Evolutionary conservation across 108 stramenopile species (phyloP).

Genomic region (Aurantiochytrium sp.): DNA sequence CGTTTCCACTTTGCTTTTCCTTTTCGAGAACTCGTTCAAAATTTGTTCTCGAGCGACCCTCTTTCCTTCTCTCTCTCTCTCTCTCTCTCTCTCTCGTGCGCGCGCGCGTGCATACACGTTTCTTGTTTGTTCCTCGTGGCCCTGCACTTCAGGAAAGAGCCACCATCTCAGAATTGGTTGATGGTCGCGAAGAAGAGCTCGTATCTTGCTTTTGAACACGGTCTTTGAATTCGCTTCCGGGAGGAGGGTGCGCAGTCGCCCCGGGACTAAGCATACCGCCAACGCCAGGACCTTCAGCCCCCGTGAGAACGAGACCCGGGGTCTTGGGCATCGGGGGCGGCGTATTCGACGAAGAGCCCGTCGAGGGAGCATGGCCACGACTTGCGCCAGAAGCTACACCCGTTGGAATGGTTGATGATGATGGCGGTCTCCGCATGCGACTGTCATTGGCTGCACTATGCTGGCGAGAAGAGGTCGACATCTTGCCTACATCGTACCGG

Average conservation of each 20-base stretch:
- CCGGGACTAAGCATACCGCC: background rate
- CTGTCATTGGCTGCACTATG: no score
- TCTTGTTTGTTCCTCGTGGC: no score
- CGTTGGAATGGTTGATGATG: no score
- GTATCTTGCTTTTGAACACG: background rate
- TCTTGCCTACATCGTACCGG: background rate
- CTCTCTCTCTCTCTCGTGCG: no score
- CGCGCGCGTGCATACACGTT: no score
- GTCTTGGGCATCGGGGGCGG: background rate
- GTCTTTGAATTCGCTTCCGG: background rate
- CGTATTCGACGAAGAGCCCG: background rate
- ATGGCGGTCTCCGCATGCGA: no score
- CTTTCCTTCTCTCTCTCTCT: no score
- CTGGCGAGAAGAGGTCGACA: background rate
- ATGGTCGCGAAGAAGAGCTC: background rate
- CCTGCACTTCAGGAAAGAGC: background rate
- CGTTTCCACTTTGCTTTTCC: no score
- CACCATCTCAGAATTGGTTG: background rate
- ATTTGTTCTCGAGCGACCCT: no score
- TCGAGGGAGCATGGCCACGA: background rate
- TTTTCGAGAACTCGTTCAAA: no score
- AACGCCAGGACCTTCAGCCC: background rate
- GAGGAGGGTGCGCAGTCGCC: background rate
- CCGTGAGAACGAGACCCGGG: background rate
- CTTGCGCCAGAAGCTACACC: background rate